These are phyloP conservation scores for Tylopilus sp. DNA, from an alignment of 768 basidiomycete species.

Conservation along the genomic window DNA sequence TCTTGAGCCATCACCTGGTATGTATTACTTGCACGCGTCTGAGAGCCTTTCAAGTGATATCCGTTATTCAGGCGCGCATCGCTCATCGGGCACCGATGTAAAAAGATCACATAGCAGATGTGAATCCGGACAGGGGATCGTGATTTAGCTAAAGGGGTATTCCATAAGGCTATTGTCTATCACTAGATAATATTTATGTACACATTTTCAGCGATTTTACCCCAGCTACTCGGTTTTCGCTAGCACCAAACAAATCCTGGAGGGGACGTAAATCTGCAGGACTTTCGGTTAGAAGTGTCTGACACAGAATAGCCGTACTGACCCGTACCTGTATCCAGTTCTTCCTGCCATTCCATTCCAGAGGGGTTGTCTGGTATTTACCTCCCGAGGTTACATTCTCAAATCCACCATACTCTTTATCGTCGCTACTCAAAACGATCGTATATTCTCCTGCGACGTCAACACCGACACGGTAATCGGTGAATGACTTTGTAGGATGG, in stretches of 20 bases:
- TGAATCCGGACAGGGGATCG: no score
- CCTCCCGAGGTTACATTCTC: conserved; percentile 65
- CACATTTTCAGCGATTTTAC: no score
- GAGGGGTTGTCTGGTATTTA: conserved; percentile 73
- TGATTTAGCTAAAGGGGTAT: no score
- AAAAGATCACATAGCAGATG: no score
- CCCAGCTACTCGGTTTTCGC: conserved; percentile 13
- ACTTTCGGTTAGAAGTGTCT: not conserved
- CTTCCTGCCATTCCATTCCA: conserved; percentile 91
- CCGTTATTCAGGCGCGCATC: no score
- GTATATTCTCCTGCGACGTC: conserved; percentile 82
- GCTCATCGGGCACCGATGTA: no score
- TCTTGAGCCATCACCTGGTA: no score
- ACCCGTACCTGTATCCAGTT: conserved; percentile 79
- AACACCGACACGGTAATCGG: conserved; percentile 91
- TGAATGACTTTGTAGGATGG: conserved; percentile 85
- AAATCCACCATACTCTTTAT: conserved; percentile 87
- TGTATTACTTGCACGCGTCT: no score
- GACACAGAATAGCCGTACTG: not conserved
- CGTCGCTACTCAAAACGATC: conserved; percentile 80
- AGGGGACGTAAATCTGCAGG: conserved; percentile 29
- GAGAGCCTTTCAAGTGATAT: no score
- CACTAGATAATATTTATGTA: no score
- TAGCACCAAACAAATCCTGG: conserved; percentile 31
- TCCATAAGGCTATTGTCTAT: no score